A percentile compares a stretch with the other conserved stretches of the same genome.
Evolutionary conservation across 2,329 filamentous ascomycete genomes (phyloP).

Genomic region (Colletotrichum tofieldiae): DNA sequence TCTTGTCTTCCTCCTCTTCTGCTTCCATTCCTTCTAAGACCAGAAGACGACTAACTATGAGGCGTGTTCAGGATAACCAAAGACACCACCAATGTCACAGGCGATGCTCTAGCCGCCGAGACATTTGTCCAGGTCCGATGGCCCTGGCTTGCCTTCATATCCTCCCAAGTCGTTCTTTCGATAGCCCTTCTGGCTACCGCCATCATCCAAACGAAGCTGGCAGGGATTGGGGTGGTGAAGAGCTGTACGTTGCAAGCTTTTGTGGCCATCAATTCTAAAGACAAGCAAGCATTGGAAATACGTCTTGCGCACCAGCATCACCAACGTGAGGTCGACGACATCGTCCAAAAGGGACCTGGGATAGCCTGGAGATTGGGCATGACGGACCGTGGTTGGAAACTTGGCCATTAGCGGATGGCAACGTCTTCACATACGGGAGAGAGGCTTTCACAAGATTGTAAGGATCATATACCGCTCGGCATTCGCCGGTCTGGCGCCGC

Average conservation of each 20-base stretch:
- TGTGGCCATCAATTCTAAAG: slow-evolving; percentile 1
- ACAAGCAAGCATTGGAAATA: slow-evolving; percentile 2
- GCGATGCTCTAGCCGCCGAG: slow-evolving; percentile 22
- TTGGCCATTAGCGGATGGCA: neutral
- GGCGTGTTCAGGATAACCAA: neutral
- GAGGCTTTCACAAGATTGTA: neutral
- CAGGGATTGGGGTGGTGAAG: slow-evolving; percentile 44
- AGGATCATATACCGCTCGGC: too few relatives aligned
- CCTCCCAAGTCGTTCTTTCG: slow-evolving; percentile 41
- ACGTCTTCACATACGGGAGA: neutral
- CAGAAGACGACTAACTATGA: neutral
- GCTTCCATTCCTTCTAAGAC: too few relatives aligned
- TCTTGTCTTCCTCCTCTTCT: neutral
- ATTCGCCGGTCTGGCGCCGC: too few relatives aligned
- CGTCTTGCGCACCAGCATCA: neutral
- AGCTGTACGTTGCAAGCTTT: slow-evolving; percentile 22
- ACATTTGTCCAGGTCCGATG: slow-evolving; percentile 41
- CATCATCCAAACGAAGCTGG: slow-evolving; percentile 24
- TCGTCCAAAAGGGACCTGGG: neutral
- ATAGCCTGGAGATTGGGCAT: slow-evolving; percentile 8
- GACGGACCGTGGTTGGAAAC: slow-evolving; percentile 8
- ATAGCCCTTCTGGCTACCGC: slow-evolving; percentile 35
- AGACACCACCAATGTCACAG: slow-evolving; percentile 9
- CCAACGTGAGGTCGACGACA: slow-evolving; percentile 1
- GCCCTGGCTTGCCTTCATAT: slow-evolving; percentile 44